Conservation (phyloP, 805 yeast species). For the Candida hungchunana region DNA sequence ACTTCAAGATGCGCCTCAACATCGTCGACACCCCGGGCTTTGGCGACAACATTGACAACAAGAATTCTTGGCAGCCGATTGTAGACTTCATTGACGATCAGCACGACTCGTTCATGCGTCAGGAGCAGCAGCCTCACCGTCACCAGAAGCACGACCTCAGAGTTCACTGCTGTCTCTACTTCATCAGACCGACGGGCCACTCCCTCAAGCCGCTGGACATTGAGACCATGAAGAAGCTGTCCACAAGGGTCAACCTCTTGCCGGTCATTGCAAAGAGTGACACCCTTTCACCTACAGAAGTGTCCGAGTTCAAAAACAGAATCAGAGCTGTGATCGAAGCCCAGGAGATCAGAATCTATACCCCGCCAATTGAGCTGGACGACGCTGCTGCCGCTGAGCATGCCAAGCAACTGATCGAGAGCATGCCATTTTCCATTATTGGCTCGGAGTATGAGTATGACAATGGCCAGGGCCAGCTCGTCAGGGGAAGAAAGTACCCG, state of each 20-base stretch:
- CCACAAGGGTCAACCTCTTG: constrained; percentile 77
- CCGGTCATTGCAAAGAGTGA: constrained; percentile 57
- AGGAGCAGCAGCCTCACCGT: constrained; percentile 88
- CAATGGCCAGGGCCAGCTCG: constrained; percentile 55
- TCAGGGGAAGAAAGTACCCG: constrained; percentile 80
- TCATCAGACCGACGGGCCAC: constrained; percentile 89
- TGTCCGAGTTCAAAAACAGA: constrained; percentile 37
- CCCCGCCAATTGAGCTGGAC: constrained; percentile 76
- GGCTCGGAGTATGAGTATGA: constrained; percentile 73
- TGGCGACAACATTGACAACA: constrained; percentile 86
- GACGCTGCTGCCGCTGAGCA: constrained; percentile 77
- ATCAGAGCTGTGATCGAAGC: constrained; percentile 80
- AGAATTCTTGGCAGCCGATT: constrained; percentile 81
- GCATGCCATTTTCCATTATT: constrained; percentile 84
- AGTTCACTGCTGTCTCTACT: constrained; percentile 87
- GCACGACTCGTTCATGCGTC: constrained; percentile 83
- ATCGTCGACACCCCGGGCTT: constrained; percentile 92
- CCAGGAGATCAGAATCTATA: constrained; percentile 77
- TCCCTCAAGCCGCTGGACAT: constrained; percentile 84
- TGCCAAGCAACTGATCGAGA: constrained; percentile 71
- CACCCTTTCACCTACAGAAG: constrained; percentile 25
- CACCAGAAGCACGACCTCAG: constrained; percentile 65
- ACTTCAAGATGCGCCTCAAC: constrained; percentile 70
- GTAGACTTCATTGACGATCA: constrained; percentile 89
- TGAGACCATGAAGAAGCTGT: constrained; percentile 79